Evolutionary conservation across 2,329 filamentous ascomycete species (phyloP), one percentile per base, ranked within the genome.

Genomic region (Fusarium clavum): DNA sequence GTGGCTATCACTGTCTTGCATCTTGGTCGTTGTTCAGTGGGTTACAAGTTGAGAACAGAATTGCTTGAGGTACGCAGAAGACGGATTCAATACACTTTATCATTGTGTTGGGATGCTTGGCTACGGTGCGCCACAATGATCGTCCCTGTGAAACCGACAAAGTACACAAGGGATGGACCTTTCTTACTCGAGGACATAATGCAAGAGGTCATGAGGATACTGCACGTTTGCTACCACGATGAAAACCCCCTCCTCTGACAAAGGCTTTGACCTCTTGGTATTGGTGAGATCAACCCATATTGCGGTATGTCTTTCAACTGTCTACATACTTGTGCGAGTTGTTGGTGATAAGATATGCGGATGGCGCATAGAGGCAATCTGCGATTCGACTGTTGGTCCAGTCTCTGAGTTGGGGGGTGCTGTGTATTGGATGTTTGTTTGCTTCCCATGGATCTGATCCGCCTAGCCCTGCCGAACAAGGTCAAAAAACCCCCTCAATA

Each of bases 1-100:
- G 43, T 57, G 64, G 32, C 72, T 66, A 51, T 75, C 70, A 56
- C 72, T 72, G 51, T 74, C 75, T 62, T 54, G 56, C 73, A 75
- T 75, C 34, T 57, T 70, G 53, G 34, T 18, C n/a, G 48, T 24
- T 32, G 22, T 25, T 18, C 16, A 12, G 29, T 16, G n/a, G n/a
- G 20, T 22, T 48, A 25, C 7, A 22, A 14, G 10, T 47, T 27
- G 30, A 30, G 43, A 38, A 59, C 41, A 20, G 27, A 32, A 46
- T 34, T 48, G 14, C 48, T 18, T 30, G n/a, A 56, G 46, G 20
- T 48, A 57, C 22, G 30, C 51, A 61, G 16, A 57, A 58, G 22
- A 53, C 52, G 58, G 61, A 47, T 52, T 47, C 47, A 45, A 52
- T 61, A 43, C 60, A 34, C 64, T 67, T 71, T 73, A 73, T 71